Conservation (phyloP, 2,329 filamentous ascomycete genomes). For the Aspergillus unguis region DNA sequence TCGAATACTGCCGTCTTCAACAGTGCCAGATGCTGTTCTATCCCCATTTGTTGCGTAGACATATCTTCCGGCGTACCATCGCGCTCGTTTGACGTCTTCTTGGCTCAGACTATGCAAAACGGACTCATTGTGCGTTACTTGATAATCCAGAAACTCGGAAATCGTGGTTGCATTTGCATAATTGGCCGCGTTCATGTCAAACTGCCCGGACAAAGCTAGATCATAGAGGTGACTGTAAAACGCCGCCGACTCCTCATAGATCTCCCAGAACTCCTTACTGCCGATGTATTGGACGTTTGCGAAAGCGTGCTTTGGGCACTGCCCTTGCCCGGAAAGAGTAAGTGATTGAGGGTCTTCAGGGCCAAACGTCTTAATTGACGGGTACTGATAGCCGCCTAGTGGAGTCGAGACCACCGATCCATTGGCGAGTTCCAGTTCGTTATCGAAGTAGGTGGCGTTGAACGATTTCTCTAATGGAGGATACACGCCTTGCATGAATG, state of each 20-base stretch:
- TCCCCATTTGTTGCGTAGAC: conserved; percentile 49
- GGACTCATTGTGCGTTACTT: conserved; percentile 50
- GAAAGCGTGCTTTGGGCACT: conserved; percentile 41
- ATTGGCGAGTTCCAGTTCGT: conserved; percentile 48
- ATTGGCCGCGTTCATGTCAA: conserved; percentile 39
- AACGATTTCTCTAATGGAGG: conserved; percentile 46
- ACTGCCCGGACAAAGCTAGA: conserved; percentile 43
- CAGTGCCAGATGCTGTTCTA: conserved; percentile 28
- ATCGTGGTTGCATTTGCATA: conserved; percentile 54
- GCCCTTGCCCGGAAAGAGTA: conserved; percentile 48
- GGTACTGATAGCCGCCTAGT: conserved; percentile 57
- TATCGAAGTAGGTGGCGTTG: conserved; percentile 30
- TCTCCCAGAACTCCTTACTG: conserved; percentile 41
- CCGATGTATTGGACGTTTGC: conserved; percentile 41
- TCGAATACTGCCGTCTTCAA: conserved; percentile 29
- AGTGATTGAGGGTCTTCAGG: conserved; percentile 50
- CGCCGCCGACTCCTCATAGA: conserved; percentile 33
- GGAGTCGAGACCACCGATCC: conserved; percentile 47
- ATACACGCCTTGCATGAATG: conserved; percentile 62
- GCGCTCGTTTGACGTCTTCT: conserved; percentile 35
- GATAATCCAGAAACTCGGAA: conserved; percentile 56
- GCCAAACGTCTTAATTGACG: conserved; percentile 46
- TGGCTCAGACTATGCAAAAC: conserved; percentile 31
- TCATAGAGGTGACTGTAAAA: conserved; percentile 50
- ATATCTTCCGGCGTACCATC: conserved; percentile 49